phyloP scores from a whole-genome alignment of 176 grass and related monocot genomes.

The Themeda triandra region DNA sequence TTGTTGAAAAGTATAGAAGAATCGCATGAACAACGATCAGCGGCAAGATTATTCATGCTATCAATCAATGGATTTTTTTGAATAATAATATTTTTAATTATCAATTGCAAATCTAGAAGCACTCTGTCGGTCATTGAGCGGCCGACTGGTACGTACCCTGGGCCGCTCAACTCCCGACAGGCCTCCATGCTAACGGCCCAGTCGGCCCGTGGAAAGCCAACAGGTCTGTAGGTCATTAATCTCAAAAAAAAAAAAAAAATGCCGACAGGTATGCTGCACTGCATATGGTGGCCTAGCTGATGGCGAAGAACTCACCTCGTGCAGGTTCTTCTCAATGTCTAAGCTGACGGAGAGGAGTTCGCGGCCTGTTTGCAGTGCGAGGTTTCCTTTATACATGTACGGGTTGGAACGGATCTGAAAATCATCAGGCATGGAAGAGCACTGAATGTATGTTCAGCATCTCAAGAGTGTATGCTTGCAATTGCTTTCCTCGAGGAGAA shows the following conservation, averaged over 20 bases:
- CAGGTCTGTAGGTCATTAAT: too few species aligned
- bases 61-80: too few species aligned
- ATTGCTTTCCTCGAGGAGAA: background rate
- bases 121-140: too few species aligned
- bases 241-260: too few species aligned
- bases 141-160: too few species aligned
- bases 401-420: conserved; percentile 49
- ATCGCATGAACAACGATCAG: background rate
- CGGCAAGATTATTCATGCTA: background rate
- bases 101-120: too few species aligned
- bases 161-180: too few species aligned
- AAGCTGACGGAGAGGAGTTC: conserved; percentile 52
- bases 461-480: too few species aligned
- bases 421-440: background rate
- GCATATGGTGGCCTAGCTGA: background rate
- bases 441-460: background rate
- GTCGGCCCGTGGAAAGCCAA: too few species aligned
- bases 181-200: too few species aligned
- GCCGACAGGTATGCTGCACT: too few species aligned
- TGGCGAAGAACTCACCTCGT: conserved; percentile 34
- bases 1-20: background rate
- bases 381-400: conserved; percentile 59
- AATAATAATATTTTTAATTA: too few species aligned
- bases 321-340: conserved; percentile 60
- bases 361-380: conserved; percentile 44